These are phyloP conservation scores for Lithocarpus polystachyus DNA, from an alignment of 306 rosid species.

Conservation along the genomic window DNA sequence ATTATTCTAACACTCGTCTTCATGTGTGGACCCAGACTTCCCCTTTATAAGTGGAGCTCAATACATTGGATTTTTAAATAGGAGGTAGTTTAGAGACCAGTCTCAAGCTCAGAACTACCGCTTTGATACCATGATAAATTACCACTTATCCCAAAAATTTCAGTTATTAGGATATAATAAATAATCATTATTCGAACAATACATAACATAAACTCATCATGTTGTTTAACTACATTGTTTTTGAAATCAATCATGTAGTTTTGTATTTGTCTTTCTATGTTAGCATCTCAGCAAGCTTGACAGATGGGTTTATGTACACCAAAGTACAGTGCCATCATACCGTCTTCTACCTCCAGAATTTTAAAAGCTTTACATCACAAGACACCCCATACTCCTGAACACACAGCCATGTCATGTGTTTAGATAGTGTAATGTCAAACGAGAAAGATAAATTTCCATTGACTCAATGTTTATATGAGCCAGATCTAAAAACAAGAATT, in stretches of 20 bases:
- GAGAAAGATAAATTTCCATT: neutral
- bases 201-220: too few relatives aligned
- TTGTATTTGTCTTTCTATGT: neutral
- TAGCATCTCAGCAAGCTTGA: neutral
- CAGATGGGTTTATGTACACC: neutral
- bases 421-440: neutral
- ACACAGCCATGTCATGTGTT: neutral
- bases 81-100: too few relatives aligned
- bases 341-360: neutral
- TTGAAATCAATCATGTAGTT: neutral
- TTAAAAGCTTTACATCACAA: neutral
- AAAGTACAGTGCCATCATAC: neutral
- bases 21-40: too few relatives aligned
- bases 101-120: too few relatives aligned
- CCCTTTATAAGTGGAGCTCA: too few relatives aligned
- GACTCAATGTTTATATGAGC: neutral
- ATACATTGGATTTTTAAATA: too few relatives aligned
- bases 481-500: neutral
- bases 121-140: too few relatives aligned
- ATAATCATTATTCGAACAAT: too few relatives aligned
- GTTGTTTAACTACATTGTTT: neutral
- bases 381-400: neutral
- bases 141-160: too few relatives aligned
- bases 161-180: too few relatives aligned
- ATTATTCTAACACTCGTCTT: too few relatives aligned